A percentile compares a stretch with the other conserved stretches of the same genome.
Conservation (phyloP, 768 basidiomycete species). For the Calocybe gangraenosa region DNA sequence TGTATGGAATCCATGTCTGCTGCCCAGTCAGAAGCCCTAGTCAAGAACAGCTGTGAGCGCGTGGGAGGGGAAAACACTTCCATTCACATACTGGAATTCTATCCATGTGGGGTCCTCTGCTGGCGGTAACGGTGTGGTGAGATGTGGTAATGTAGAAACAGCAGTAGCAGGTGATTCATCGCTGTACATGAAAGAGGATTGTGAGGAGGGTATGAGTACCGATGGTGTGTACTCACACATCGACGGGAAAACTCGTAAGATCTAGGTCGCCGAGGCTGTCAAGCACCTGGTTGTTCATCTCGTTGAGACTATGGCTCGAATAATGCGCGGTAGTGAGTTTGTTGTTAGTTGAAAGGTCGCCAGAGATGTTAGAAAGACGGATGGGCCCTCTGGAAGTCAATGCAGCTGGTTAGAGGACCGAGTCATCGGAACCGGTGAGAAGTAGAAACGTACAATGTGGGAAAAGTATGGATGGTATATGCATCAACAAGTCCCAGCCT, state of each 20-base stretch:
- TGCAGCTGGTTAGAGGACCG: conserved; percentile 3
- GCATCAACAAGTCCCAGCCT: conserved; percentile 6
- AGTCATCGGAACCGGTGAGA: conserved; percentile 8
- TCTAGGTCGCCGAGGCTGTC: conserved; percentile 1
- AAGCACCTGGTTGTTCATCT: background rate
- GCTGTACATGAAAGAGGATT: background rate
- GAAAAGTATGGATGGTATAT: conserved; percentile 1
- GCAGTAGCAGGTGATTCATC: conserved; percentile 5
- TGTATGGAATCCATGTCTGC: conserved; percentile 15
- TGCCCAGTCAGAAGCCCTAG: conserved; percentile 11
- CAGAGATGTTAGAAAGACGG: background rate
- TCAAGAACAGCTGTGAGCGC: background rate
- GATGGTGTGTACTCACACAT: conserved; percentile 1
- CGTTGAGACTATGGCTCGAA: background rate
- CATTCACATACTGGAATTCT: conserved; percentile 14
- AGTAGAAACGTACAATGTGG: conserved; percentile 7
- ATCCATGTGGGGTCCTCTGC: conserved; percentile 10
- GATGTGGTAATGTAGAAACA: conserved; percentile 6
- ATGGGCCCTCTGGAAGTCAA: conserved; percentile 2
- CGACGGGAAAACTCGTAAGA: conserved; percentile 5
- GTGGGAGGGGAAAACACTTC: conserved; percentile 2
- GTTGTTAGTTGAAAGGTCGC: no score
- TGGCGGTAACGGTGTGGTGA: conserved; percentile 11
- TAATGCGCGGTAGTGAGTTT: no score
- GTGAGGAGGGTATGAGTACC: background rate